These are phyloP conservation scores for Debaryomycetaceae sp. DNA, from an alignment of 1,139 yeast species.

Conservation along the genomic window DNA sequence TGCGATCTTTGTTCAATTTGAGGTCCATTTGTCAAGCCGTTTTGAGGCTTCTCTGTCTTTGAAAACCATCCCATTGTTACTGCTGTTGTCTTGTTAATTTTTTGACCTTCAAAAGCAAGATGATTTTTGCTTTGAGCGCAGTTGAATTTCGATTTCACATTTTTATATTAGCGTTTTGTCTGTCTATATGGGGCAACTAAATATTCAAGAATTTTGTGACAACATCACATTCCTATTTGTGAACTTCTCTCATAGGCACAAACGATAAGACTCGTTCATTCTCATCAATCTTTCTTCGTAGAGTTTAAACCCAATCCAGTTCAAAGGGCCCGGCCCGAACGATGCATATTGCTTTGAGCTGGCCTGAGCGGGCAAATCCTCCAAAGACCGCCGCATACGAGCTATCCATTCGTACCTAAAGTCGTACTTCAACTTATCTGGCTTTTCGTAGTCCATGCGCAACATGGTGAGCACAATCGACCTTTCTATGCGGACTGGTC, in stretches of 20 bases:
- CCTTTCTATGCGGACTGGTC: conserved; percentile 22
- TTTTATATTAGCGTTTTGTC: not conserved
- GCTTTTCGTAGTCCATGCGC: conserved; percentile 26
- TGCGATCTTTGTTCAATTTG: conserved; percentile 39
- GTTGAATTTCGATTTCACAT: not conserved
- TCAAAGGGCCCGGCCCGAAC: conserved; percentile 10
- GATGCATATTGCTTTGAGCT: conserved; percentile 10
- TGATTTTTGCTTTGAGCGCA: not conserved
- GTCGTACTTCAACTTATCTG: conserved; percentile 29
- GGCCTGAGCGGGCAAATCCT: conserved; percentile 7
- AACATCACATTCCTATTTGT: not conserved
- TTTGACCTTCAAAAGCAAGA: too few relatives aligned
- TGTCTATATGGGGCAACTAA: not conserved
- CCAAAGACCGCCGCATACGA: conserved; percentile 8
- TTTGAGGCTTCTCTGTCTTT: conserved; percentile 1
- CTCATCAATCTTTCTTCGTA: conserved; percentile 30
- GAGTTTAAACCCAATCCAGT: conserved; percentile 22
- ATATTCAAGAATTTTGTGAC: not conserved
- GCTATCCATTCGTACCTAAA: conserved; percentile 25
- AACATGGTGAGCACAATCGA: conserved; percentile 28
- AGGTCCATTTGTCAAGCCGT: conserved; percentile 1
- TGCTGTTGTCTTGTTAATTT: not conserved
- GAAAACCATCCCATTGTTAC: conserved; percentile 26
- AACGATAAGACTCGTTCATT: conserved; percentile 27
- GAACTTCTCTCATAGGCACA: conserved; percentile 21